Base-by-base conservation (phyloP, 176 grass and related monocot genomes). In the Hyparrhenia diplandra region DNA sequence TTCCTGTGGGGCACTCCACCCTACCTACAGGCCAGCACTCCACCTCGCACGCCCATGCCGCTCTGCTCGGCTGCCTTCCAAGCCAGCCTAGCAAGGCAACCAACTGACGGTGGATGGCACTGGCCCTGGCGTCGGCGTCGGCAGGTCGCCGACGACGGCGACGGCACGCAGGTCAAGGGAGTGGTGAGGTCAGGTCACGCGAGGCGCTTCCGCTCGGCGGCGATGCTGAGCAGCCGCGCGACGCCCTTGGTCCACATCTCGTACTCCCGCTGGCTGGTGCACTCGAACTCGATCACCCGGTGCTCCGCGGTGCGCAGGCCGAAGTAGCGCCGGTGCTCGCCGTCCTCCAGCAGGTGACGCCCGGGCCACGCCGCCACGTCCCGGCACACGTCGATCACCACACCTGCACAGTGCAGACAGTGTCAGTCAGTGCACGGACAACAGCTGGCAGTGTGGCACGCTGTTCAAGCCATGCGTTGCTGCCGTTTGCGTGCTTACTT, bases 191-290 rank as follows among this genome's bases (percentile, higher is more conserved):
- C n/a, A n/a, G n/a, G n/a, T 93, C 80, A 95, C 9, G 40, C 32
- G 16, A 87, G 74, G 45, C 85, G 82, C 82, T 93, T 95, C 84
- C 85, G 81, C 46, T 91, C 93, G 7, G 58, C 64, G 20, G 88
- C 93, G 14, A 99, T 85, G 82, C 47, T 78, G 7, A 99, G 86
- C 16, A 99, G 92, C 1, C 89, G 84, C 40, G 90, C 76, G 12
- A 99, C 96, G 10, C 96, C 96, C 71, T 99, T 92, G 17, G 90
- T 99, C 92, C 90, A 99, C 85, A 99, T 89, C 39, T 95, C 90
- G 13, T 88, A 79, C 82, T 95, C 96, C 18, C 90, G 66, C 47
- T 82, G 84, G 89, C 88, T 93, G 74, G 79, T 67, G 93, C 96
- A 99, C 80, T 99, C 96, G 62, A 99, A 95, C 81, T 99, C 92